Evolutionary conservation across 345 rosid genomes (phyloP).

Genomic region (Salix udensis): DNA sequence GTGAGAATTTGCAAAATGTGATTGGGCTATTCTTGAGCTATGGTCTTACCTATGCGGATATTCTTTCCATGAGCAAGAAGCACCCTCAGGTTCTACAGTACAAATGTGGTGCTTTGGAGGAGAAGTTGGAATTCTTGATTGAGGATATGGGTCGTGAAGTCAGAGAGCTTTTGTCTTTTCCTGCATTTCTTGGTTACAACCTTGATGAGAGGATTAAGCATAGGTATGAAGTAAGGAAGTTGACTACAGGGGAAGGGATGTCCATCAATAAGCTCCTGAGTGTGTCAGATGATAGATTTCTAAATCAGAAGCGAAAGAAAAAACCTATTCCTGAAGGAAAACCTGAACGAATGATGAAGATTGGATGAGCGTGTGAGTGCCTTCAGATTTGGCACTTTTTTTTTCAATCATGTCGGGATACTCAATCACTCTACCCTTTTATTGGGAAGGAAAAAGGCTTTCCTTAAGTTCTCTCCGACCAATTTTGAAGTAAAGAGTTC

Average conservation of each 20-base stretch:
- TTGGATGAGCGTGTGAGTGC: not conserved
- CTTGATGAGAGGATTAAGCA: slow-evolving; percentile 77
- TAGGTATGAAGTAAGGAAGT: slow-evolving; percentile 56
- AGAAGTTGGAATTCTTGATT: slow-evolving; percentile 68
- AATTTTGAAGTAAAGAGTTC: no score
- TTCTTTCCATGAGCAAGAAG: slow-evolving; percentile 66
- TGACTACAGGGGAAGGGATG: slow-evolving; percentile 54
- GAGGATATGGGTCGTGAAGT: slow-evolving; percentile 73
- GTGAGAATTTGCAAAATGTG: slow-evolving; percentile 72
- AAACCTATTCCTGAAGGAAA: not conserved
- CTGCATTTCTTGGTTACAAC: slow-evolving; percentile 77
- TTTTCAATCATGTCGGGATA: not conserved
- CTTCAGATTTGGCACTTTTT: not conserved
- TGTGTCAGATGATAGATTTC: slow-evolving; percentile 53
- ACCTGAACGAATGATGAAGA: not conserved
- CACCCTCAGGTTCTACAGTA: slow-evolving; percentile 79
- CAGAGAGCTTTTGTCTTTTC: slow-evolving; percentile 68
- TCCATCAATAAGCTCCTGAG: slow-evolving; percentile 65
- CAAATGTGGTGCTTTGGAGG: slow-evolving; percentile 46
- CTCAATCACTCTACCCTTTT: no score
- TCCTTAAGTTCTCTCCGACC: no score
- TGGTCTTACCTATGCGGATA: slow-evolving; percentile 52
- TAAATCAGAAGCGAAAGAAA: slow-evolving; percentile 25
- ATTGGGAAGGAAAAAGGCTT: no score
- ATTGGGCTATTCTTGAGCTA: slow-evolving; percentile 56